Base-by-base conservation (phyloP, 495 filamentous ascomycete genomes). In the Aspergillus affinis region DNA sequence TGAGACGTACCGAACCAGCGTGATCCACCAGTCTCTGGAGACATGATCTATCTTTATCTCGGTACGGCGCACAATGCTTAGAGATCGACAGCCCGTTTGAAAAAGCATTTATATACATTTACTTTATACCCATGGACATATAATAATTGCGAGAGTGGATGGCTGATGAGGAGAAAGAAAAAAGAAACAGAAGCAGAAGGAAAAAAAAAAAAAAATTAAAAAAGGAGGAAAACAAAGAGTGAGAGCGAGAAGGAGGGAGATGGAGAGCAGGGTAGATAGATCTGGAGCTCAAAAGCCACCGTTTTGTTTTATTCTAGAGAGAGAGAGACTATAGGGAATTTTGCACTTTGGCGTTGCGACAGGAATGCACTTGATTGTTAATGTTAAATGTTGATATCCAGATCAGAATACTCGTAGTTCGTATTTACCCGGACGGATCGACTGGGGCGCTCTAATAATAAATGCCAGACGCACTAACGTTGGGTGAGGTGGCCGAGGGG, bases 1-100 rank as follows among this genome's bases (percentile, higher is more conserved):
- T 50, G 85, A 84, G 60, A 79, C 75, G 48, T 90, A 88, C 71
- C 64, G 81, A 30, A 75, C 75, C 19, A 86, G 83, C 71, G 82
- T 73, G 21, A 67, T 75, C 49, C 72, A 74, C 41, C 72, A 75
- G 58, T 73, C 69, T 15, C 36, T 75, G 13, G 72, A 67, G 57
- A 65, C 65, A 23, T 74, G 52, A 66, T 55, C 49, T 55, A 44
- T 62, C 21, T 41, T 20, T 58, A 41, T 29, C 29, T 29, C n/a
- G 21, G 26, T 57, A 17, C 17, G 9, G 13, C 36, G 12, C 13
- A 4, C 8, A 17, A 12, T 41, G 8, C 12, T 10, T 41, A 13
- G 36, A 41, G 36, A 15, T 41, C 13, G 36, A 10, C 10, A 17
- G 4, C 1, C 13, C 29, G 3, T 32, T 15, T 15, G 12, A 41